Evolutionary conservation across 345 rosid genomes (phyloP), one percentile per base, ranked within the genome.

Genomic region (Schrenkiella parvula): DNA sequence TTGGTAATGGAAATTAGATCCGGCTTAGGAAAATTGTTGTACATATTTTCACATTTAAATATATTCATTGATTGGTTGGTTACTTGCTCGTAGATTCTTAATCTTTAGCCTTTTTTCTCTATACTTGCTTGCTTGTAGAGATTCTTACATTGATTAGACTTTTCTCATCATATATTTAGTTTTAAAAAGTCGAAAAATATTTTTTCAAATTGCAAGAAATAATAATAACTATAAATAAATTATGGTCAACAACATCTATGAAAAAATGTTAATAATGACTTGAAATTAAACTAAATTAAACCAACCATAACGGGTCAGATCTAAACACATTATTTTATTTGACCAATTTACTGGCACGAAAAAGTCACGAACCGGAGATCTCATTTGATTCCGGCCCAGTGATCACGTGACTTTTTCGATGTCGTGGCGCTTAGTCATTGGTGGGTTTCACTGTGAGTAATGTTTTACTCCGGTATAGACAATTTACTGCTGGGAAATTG

Each of bases 11-110:
- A 68, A 52, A 43, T 52, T 76, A 76, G 54, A 54, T 37, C 63
- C 54, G 64, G 70, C 19, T 55, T 66, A 74, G 73, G 65, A 53
- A 9, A 54, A 35, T 52, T 54, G 44, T 63, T 69, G 66, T 75
- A 63, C 31, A 75, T 75, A 56, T 69, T 44, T 34, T 34, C 35
- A 18, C 2, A 46, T 61, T 69, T 53, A 51, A 35, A 59, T 22
- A 61, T 68, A 76, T 76, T 76, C 75, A 62, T 76, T 76, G 22
- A 73, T 65, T 65, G 12, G 44, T 71, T 61, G 51, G 48, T 55
- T 37, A 50, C 50, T 12, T 35, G 66, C 23, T 44, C 46, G 17
- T 68, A 68, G 23, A n/a, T 51, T n/a, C 17, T 35, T 41, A 43
- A 17, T 12, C 9, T 13, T 8, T 13, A n/a, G n/a, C n/a, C n/a